Evolutionary conservation across 495 filamentous ascomycete genomes (phyloP).

Genomic region (Antarctomyces pellizariae): DNA sequence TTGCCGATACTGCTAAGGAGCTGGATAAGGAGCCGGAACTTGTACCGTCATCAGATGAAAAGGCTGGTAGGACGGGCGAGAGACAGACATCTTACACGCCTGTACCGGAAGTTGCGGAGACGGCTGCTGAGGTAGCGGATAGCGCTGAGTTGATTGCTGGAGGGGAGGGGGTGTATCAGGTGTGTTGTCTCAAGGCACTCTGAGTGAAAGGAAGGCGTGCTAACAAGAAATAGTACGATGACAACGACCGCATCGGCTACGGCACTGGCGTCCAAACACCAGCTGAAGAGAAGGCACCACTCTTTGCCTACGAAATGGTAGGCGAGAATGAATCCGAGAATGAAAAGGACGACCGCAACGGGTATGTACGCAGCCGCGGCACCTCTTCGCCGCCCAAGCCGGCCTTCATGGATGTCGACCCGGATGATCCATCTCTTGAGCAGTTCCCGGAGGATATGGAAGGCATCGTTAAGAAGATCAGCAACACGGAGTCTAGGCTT

Average conservation of each 20-base stretch:
- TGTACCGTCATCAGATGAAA: slow-evolving; percentile 12
- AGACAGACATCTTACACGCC: slow-evolving; percentile 14
- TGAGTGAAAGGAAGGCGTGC: no score
- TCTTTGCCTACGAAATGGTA: slow-evolving; percentile 23
- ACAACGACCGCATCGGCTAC: no score
- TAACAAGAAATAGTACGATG: no score
- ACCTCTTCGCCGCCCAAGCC: slow-evolving; percentile 5
- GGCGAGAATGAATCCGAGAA: slow-evolving; percentile 12
- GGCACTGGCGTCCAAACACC: slow-evolving; percentile 4
- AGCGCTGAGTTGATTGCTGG: slow-evolving; percentile 14
- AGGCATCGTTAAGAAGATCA: slow-evolving; percentile 22
- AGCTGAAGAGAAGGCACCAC: slow-evolving; percentile 14
- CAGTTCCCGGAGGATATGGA: slow-evolving; percentile 24
- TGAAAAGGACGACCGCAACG: slow-evolving; percentile 3
- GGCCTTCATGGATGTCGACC: slow-evolving; percentile 14
- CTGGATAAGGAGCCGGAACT: slow-evolving; percentile 10
- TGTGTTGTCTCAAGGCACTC: not conserved
- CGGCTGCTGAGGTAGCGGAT: slow-evolving; percentile 25
- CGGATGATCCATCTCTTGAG: slow-evolving; percentile 26
- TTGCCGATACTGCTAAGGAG: slow-evolving; percentile 13
- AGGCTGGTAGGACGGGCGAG: slow-evolving; percentile 12
- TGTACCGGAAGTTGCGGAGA: slow-evolving; percentile 18
- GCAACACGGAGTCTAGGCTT: slow-evolving; percentile 21
- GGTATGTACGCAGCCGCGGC: slow-evolving; percentile 4
- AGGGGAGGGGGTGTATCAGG: slow-evolving; percentile 3